These are phyloP conservation scores for Plasmodium gonderi DNA, from an alignment of 169 alveolate species.

Conservation along the genomic window DNA sequence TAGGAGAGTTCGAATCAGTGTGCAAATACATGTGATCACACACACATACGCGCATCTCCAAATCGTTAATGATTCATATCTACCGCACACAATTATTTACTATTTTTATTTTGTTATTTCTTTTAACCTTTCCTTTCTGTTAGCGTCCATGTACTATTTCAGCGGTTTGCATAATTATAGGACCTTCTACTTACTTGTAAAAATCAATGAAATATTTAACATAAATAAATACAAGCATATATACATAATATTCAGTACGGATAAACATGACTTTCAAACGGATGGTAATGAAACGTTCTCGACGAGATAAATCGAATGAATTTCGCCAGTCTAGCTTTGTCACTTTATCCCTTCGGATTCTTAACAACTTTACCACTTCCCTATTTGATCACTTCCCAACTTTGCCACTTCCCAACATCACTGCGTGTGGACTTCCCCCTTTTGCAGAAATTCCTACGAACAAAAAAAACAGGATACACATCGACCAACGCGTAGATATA, in stretches of 20 bases:
- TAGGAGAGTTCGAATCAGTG: not conserved
- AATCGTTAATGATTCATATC: not conserved
- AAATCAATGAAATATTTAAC: constrained; percentile 67
- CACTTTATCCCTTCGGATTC: not conserved
- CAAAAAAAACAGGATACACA: constrained; percentile 69
- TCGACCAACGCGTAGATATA: constrained; percentile 65
- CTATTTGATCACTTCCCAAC: not conserved
- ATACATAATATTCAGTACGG: constrained; percentile 68
- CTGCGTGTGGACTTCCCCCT: not conserved
- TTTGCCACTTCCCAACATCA: not conserved
- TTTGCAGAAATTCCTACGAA: constrained; percentile 47
- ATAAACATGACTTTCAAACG: constrained; percentile 68
- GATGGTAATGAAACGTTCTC: constrained; percentile 50
- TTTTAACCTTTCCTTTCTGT: not conserved
- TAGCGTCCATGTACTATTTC: constrained; percentile 75
- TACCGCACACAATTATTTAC: not conserved
- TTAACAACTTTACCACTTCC: not conserved
- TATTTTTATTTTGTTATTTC: not conserved
- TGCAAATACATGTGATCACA: not conserved
- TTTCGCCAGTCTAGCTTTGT: not conserved
- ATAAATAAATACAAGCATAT: constrained; percentile 66
- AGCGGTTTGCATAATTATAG: constrained; percentile 73
- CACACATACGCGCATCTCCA: not conserved
- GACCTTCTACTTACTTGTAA: constrained; percentile 48
- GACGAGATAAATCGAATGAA: not conserved